These are phyloP conservation scores for Russula brevipes DNA, from an alignment of 768 basidiomycete genomes.

Conservation along the genomic window DNA sequence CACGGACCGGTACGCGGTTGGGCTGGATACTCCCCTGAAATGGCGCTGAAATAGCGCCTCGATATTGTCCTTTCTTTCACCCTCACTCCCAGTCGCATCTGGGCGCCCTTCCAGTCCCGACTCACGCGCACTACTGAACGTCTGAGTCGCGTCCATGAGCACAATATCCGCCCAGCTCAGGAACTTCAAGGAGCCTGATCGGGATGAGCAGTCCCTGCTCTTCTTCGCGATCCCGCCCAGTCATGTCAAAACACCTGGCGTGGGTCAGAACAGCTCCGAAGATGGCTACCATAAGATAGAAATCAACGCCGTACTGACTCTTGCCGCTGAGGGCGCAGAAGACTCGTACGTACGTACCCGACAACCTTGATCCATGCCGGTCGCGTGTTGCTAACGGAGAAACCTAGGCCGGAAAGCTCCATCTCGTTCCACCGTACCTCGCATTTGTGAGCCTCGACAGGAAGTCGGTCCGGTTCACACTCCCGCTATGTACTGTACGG, in stretches of 20 bases:
- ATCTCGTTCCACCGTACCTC: conserved; percentile 85
- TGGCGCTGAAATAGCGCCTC: background rate
- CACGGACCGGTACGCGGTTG: background rate
- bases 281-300: conserved; percentile 67
- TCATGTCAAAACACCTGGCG: conserved; percentile 20
- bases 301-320: conserved; percentile 81
- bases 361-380: background rate
- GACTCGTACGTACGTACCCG: conserved; percentile 71
- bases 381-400: conserved; percentile 3
- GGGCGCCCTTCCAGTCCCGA: background rate
- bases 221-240: conserved; percentile 79
- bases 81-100: background rate
- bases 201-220: conserved; percentile 75
- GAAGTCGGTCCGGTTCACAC: conserved; percentile 85
- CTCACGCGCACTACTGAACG: background rate
- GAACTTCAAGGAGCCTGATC: conserved; percentile 88
- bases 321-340: conserved; percentile 73
- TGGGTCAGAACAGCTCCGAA: conserved; percentile 28
- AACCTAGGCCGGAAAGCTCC: conserved; percentile 78
- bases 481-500: conserved; percentile 88
- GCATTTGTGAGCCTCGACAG: conserved; percentile 87
- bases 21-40: background rate
- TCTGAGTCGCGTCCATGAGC: conserved; percentile 44
- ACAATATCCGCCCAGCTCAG: conserved; percentile 85
- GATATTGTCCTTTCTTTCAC: background rate